Base-by-base conservation (phyloP, 768 basidiomycete genomes). In the Suillus tomentosus region DNA sequence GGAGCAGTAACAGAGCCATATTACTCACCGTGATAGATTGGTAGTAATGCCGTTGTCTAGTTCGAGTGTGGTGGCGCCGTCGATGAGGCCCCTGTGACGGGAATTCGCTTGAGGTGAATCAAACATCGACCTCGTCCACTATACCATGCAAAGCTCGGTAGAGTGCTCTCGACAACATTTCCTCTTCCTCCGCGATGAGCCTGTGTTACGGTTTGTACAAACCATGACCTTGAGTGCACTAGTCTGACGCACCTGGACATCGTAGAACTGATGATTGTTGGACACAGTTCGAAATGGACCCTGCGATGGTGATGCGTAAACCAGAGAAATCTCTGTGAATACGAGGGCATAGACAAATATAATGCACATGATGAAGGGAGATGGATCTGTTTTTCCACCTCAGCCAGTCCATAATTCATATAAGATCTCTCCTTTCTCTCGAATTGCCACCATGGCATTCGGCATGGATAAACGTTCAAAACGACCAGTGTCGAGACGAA, bases 141-240 rank as follows among this genome's bases (percentile, higher is more conserved):
- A 63, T 78, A 90, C 90, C 89, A 90, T 64, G 91, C 91, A 74
- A 93, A 93, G 64, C 86, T 83, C 2, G 88, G 87, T 31, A 93
- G 78, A 14, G 84, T 88, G 70, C 83, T 92, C 78, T 94, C 91
- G 39, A 89, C 80, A 5, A 85, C 84, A 70, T 89, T 87, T 19
- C 91, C 91, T 72, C 92, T 82, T 65, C 89, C 87, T 39, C 92
- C 92, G 59, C 91, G 85, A 73, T 91, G 90, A 19, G 85, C 90
- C 89, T 91, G 58, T 39, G 47, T 45, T 27, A 45, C 55, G 24
- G 53, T 63, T 50, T 66, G 34, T 64, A 65, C 22, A 68, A 58
- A 17, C 15, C 40, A 42, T 13, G 24, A 58, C 24, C 9, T 57
- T 43, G 37, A 45, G 24, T 24, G 1, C 43, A 56, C 48, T 37